A percentile compares a stretch with the other conserved stretches of the same genome.
Conservation (phyloP, 2,329 filamentous ascomycete species). For the Aureobasidium subglaciale region DNA sequence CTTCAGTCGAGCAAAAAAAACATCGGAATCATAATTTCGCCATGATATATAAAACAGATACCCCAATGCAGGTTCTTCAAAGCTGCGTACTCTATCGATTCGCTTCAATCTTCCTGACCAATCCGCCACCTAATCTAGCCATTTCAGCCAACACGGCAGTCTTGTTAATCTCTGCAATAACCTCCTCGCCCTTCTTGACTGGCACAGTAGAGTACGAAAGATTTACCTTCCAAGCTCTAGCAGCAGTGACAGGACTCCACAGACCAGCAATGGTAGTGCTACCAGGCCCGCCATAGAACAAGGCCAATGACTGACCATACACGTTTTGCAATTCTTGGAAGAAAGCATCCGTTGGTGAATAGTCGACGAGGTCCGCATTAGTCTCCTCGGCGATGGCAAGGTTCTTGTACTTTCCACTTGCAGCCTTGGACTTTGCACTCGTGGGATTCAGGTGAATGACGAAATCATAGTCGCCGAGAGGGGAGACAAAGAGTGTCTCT, state of each 20-base stretch:
- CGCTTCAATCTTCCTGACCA: conserved; percentile 55
- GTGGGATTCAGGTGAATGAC: conserved; percentile 62
- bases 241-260: conserved; percentile 53
- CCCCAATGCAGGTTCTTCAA: neutral
- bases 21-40: too few relatives aligned
- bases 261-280: conserved; percentile 56
- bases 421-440: conserved; percentile 28
- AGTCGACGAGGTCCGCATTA: conserved; percentile 42
- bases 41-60: neutral
- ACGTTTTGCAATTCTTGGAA: conserved; percentile 58
- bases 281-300: conserved; percentile 63
- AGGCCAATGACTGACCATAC: conserved; percentile 65
- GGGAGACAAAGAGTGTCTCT: conserved; percentile 62
- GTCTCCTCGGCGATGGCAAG: conserved; percentile 53
- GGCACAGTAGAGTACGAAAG: conserved; percentile 62
- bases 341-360: conserved; percentile 57
- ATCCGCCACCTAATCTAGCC: conserved; percentile 49
- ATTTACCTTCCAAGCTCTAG: conserved; percentile 62
- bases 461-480: conserved; percentile 75
- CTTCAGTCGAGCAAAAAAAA: too few relatives aligned
- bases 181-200: conserved; percentile 32
- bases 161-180: conserved; percentile 57
- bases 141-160: conserved; percentile 66
- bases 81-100: neutral
- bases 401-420: conserved; percentile 65